Conservation (phyloP, 163 green algal genomes). For the Prototheca wickerhamii region DNA sequence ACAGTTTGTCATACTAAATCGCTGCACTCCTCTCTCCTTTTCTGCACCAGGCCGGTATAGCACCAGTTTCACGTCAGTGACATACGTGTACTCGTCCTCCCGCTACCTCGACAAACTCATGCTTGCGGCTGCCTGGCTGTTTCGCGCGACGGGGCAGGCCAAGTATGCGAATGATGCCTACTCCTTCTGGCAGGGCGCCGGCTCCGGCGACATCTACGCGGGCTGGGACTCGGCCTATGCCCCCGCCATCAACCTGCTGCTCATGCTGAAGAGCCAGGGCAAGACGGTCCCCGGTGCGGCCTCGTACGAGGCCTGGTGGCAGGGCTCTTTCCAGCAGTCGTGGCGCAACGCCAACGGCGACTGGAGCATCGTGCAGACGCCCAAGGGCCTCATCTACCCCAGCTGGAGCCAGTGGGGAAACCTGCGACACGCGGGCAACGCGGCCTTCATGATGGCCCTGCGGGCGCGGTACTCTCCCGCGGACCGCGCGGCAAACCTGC, state of each 20-base stretch:
- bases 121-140: conserved; percentile 26
- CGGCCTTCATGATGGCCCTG: conserved; percentile 24
- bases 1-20: no score
- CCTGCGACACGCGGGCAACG: conserved; percentile 28
- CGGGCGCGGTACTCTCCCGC: conserved; percentile 10
- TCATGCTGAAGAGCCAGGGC: not conserved
- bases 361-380: conserved; percentile 24
- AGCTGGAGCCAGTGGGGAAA: conserved; percentile 39
- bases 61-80: conserved; percentile 3
- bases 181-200: not conserved
- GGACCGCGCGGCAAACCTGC: conserved; percentile 4
- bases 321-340: not conserved
- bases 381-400: conserved; percentile 28
- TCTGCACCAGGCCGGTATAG: conserved; percentile 14
- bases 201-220: not conserved
- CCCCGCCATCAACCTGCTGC: conserved; percentile 30
- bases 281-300: not conserved
- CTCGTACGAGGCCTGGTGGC: not conserved
- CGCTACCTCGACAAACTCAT: conserved; percentile 28
- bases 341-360: not conserved
- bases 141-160: conserved; percentile 16
- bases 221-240: conserved; percentile 35
- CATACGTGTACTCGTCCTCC: conserved; percentile 17
- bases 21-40: not conserved
- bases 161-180: conserved; percentile 8